These are phyloP conservation scores for Cyberlindnera xishuangbannaensis DNA, from an alignment of 805 yeast species.

Conservation along the genomic window DNA sequence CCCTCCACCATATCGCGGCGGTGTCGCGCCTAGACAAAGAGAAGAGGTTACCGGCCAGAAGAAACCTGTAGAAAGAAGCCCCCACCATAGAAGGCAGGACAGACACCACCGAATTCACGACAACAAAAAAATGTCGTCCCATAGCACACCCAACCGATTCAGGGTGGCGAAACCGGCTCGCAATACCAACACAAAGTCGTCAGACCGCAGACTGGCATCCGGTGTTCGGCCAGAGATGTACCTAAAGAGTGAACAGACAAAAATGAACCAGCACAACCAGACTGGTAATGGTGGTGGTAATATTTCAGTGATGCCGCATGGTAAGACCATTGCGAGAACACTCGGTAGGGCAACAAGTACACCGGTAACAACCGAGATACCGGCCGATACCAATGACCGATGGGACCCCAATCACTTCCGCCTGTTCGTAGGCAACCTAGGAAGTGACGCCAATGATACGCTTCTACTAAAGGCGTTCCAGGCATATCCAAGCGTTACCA, in stretches of 20 bases:
- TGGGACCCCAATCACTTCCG: constrained; percentile 73
- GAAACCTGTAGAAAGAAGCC: too few species aligned
- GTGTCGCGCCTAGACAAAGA: too few species aligned
- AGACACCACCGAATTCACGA: too few species aligned
- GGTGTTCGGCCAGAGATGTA: constrained; percentile 40
- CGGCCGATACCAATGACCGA: constrained; percentile 41
- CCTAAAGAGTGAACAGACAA: constrained; percentile 29
- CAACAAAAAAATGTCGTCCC: too few species aligned
- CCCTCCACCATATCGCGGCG: too few species aligned
- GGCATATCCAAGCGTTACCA: constrained; percentile 45
- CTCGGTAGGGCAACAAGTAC: constrained; percentile 4
- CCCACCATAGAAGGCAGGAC: too few species aligned
- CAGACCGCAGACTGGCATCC: constrained; percentile 52
- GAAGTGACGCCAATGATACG: constrained; percentile 58
- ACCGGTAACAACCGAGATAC: constrained; percentile 2
- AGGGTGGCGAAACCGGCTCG: constrained; percentile 14
- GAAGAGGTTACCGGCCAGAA: too few species aligned
- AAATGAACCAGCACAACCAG: too few species aligned
- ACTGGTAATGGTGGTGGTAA: too few species aligned
- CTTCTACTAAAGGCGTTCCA: constrained; percentile 49
- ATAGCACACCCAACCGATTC: not conserved
- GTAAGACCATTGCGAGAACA: too few species aligned
- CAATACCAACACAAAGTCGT: constrained; percentile 28
- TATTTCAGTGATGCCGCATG: too few species aligned
- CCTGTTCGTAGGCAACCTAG: constrained; percentile 70